Evolutionary conservation across 306 rosid species (phyloP).

Genomic region (Glycine latifolia): DNA sequence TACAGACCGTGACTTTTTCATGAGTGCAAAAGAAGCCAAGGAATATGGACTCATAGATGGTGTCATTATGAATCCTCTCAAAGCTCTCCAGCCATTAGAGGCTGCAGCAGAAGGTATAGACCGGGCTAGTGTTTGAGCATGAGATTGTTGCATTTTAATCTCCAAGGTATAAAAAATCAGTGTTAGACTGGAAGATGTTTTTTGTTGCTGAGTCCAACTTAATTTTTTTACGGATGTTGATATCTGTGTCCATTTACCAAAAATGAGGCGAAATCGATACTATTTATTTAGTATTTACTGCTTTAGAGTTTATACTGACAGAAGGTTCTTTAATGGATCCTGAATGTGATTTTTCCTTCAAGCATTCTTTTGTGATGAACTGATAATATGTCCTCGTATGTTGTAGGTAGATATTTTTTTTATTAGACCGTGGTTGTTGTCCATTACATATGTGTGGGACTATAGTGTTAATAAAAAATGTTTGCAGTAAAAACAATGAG

Average conservation of each 20-base stretch:
- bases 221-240: constrained; percentile 41
- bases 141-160: constrained; percentile 38
- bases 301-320: constrained; percentile 15
- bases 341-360: constrained; percentile 5
- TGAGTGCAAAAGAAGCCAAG: constrained; percentile 98
- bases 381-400: no score
- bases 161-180: constrained; percentile 6
- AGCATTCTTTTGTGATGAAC: constrained; percentile 1
- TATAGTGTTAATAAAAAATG: no score
- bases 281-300: neutral
- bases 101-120: constrained; percentile 56
- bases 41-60: constrained; percentile 97
- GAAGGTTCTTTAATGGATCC: constrained; percentile 31
- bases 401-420: no score
- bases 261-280: constrained; percentile 22
- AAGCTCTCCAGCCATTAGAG: constrained; percentile 84
- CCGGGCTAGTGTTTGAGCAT: constrained; percentile 49
- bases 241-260: constrained; percentile 46
- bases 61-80: constrained; percentile 93
- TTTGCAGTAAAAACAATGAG: no score
- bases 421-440: no score
- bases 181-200: constrained; percentile 48
- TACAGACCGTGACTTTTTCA: constrained; percentile 96
- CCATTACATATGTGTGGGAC: no score
- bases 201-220: constrained; percentile 42